Evolutionary conservation across 2,329 filamentous ascomycete genomes (phyloP).

Genomic region (Fusarium begoniae): DNA sequence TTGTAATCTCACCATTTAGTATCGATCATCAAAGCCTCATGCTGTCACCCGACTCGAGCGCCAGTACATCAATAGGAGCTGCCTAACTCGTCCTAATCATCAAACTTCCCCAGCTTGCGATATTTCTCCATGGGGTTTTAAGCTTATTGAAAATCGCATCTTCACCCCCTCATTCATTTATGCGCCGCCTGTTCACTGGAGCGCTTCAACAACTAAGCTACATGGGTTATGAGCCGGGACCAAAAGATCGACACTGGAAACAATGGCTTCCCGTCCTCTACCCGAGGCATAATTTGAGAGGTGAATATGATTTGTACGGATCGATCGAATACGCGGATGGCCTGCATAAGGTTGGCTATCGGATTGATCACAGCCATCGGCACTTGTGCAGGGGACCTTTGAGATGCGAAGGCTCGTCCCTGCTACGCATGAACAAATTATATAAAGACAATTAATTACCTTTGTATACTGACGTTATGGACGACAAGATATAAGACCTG

Average conservation of each 20-base stretch:
- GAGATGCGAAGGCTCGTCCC: background rate
- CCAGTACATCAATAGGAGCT: background rate
- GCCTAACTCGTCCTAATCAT: background rate
- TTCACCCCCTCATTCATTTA: slow-evolving; percentile 25
- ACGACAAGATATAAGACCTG: background rate
- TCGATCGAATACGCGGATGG: background rate
- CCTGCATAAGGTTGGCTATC: background rate
- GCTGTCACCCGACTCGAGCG: slow-evolving; percentile 8
- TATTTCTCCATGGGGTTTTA: background rate
- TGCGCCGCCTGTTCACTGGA: slow-evolving; percentile 28
- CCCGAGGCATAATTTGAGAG: background rate
- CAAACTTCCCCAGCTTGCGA: background rate
- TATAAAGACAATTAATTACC: background rate
- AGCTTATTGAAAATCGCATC: background rate
- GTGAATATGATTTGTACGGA: slow-evolving; percentile 5
- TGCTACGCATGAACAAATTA: background rate
- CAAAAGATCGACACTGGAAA: slow-evolving; percentile 13
- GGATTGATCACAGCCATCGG: background rate
- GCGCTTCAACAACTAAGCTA: slow-evolving; percentile 15
- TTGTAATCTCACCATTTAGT: background rate
- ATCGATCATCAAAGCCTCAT: background rate
- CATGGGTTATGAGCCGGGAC: slow-evolving; percentile 15
- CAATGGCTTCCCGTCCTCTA: background rate
- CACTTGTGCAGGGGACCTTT: background rate
- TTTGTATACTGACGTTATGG: background rate